Percentiles rank a stretch among this genome's conserved stretches.
Conservation (phyloP, 345 rosid species). For the Rubroshorea leprosula region DNA sequence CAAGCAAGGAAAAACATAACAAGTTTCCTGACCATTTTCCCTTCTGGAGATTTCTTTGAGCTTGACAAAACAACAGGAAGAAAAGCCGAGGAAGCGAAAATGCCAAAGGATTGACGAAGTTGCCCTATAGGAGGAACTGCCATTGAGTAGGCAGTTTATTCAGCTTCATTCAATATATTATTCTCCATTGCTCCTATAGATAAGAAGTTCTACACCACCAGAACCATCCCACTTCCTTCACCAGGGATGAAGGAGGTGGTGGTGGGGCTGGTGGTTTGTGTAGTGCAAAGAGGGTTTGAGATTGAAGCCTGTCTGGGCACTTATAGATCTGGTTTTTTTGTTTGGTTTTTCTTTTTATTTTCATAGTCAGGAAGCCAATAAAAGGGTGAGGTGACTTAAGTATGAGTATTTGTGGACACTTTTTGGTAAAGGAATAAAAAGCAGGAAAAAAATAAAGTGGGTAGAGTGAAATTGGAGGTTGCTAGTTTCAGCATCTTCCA, state of each 20-base stretch:
- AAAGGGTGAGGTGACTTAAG: constrained; percentile 35
- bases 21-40: constrained; percentile 7
- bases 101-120: constrained; percentile 58
- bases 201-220: background rate
- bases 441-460: no score
- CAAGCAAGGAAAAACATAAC: no score
- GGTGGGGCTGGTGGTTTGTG: constrained; percentile 22
- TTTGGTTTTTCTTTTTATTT: background rate
- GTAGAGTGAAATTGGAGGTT: constrained; percentile 18
- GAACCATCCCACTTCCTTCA: background rate
- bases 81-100: constrained; percentile 16
- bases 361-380: constrained; percentile 26
- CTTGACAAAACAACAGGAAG: constrained; percentile 2
- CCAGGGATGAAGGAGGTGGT: constrained; percentile 10
- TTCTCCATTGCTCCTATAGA: background rate
- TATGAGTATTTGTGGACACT: constrained; percentile 18
- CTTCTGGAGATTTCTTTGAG: constrained; percentile 15
- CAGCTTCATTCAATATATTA: constrained; percentile 9
- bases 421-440: no score
- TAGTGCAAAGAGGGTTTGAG: constrained; percentile 27
- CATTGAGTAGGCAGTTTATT: constrained; percentile 9
- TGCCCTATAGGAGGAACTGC: constrained; percentile 59
- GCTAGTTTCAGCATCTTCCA: constrained; percentile 47
- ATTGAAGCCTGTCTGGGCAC: constrained; percentile 9
- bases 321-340: constrained; percentile 11